Percentiles rank a stretch among this genome's conserved stretches.
phyloP scores from a whole-genome alignment of 2,329 filamentous ascomycete species.

The Aulographum hederae region DNA sequence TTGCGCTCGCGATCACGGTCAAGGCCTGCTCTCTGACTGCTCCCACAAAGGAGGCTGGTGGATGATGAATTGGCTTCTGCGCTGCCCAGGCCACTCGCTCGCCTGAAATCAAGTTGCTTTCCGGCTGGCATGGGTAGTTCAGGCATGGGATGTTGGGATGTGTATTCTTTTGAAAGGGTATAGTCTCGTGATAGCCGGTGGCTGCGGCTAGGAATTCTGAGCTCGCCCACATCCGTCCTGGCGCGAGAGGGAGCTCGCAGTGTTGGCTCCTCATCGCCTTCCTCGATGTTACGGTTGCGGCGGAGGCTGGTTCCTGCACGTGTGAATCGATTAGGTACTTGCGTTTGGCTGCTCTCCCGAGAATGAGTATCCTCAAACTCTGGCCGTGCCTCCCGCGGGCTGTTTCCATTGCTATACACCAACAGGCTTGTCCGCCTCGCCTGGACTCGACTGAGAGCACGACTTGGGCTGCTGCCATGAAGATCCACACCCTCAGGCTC shows the following conservation, averaged over 20 bases:
- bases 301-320: constrained; percentile 20
- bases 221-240: constrained; percentile 21
- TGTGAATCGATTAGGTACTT: no score
- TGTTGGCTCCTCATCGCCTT: constrained; percentile 19
- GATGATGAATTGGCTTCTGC: no score
- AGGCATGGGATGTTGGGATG: constrained; percentile 21
- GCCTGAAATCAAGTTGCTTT: no score
- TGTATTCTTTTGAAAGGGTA: constrained; percentile 13
- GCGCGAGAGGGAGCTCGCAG: constrained; percentile 28
- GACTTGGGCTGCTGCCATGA: constrained; percentile 10
- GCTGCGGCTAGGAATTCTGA: not conserved
- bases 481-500: constrained; percentile 8
- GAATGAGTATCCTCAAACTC: no score
- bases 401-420: no score
- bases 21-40: no score
- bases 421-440: constrained; percentile 21
- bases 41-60: no score
- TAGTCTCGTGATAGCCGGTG: not conserved
- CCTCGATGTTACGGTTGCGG: constrained; percentile 13
- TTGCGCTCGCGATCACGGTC: no score
- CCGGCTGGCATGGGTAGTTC: no score
- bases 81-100: no score
- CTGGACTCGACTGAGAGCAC: constrained; percentile 24
- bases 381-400: no score
- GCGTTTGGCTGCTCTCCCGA: no score